Evolutionary conservation across 805 yeast genomes (phyloP).

Genomic region (Brettanomyces custersianus): DNA sequence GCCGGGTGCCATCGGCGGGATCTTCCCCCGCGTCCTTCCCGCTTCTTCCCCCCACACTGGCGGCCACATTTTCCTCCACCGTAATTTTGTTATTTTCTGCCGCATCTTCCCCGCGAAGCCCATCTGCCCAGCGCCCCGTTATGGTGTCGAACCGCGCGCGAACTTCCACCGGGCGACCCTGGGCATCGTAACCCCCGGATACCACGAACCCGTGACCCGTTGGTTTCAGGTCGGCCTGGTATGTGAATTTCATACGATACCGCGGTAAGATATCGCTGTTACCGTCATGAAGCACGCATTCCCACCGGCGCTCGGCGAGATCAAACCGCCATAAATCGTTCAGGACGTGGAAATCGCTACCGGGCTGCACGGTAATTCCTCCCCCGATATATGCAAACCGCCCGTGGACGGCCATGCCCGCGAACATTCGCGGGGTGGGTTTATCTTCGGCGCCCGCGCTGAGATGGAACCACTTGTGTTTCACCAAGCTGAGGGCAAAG

Average conservation of each 20-base stretch:
- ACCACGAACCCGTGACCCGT: no score
- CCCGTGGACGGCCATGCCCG: slow-evolving; percentile 43
- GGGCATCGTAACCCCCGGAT: no score
- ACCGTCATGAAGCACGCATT: slow-evolving; percentile 32
- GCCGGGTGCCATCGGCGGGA: background rate
- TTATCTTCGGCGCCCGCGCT: slow-evolving; percentile 15
- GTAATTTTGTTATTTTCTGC: no score
- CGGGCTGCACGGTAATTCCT: slow-evolving; percentile 38
- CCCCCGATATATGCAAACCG: slow-evolving; percentile 54
- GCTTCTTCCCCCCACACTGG: background rate
- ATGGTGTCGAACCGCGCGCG: no score
- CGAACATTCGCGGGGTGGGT: slow-evolving; percentile 43
- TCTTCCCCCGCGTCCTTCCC: background rate
- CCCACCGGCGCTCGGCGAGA: slow-evolving; percentile 45
- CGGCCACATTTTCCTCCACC: background rate
- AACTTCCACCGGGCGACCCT: no score
- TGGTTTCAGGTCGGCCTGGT: slow-evolving; percentile 29
- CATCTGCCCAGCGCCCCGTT: no score
- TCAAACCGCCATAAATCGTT: slow-evolving; percentile 69
- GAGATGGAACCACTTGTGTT: slow-evolving; percentile 43
- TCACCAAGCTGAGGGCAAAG: slow-evolving; percentile 50
- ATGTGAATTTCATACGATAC: slow-evolving; percentile 44
- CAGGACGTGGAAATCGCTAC: slow-evolving; percentile 30
- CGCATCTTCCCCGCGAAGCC: no score
- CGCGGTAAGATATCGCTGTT: slow-evolving; percentile 25